Conservation (phyloP, 345 rosid species). For the Trapa bicornis region DNA sequence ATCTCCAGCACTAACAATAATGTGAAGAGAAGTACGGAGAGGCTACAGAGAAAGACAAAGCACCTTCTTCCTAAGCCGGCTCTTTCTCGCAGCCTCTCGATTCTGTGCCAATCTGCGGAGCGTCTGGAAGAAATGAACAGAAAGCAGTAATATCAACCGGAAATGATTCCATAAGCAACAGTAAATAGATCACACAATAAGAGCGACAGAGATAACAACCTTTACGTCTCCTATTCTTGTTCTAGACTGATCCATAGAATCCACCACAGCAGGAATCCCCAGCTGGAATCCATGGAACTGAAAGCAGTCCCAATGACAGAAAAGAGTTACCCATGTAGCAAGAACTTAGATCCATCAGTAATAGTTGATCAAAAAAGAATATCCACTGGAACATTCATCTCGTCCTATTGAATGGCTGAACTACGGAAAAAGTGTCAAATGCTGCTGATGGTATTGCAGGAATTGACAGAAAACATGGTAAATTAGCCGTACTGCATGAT, state of each 20-base stretch:
- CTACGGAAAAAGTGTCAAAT: too few species aligned
- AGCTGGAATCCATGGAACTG: conserved; percentile 37
- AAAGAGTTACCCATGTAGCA: neutral
- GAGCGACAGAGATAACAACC: conserved; percentile 21
- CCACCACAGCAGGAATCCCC: conserved; percentile 33
- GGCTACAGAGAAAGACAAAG: neutral
- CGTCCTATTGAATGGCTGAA: too few species aligned
- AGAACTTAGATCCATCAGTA: neutral
- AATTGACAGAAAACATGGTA: neutral
- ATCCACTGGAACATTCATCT: too few species aligned
- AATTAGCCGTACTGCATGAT: neutral
- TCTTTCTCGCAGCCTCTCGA: conserved; percentile 94
- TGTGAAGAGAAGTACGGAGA: neutral
- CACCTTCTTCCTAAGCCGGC: conserved; percentile 87
- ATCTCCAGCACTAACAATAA: neutral
- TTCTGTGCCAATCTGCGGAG: conserved; percentile 86
- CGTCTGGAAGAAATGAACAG: conserved; percentile 22
- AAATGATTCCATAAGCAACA: neutral
- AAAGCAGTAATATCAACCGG: neutral
- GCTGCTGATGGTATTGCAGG: too few species aligned
- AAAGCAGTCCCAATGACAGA: conserved; percentile 13
- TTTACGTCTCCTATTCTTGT: conserved; percentile 48
- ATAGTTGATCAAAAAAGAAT: too few species aligned
- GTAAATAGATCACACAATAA: neutral
- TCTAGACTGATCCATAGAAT: conserved; percentile 52